phyloP scores from a whole-genome alignment of 2,329 filamentous ascomycete species.

The Ilyonectria destructans region DNA sequence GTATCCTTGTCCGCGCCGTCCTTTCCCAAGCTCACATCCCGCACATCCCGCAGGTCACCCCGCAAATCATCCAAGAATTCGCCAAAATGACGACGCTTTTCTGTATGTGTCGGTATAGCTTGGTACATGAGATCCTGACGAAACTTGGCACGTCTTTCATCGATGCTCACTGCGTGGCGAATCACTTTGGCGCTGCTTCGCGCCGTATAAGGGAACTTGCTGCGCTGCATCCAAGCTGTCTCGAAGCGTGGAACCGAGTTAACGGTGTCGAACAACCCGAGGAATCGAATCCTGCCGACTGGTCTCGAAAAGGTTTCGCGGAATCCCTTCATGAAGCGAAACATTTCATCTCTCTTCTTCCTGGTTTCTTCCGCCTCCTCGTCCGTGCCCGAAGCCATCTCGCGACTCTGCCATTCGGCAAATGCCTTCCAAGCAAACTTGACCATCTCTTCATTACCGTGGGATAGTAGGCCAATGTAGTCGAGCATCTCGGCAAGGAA shows the following conservation, averaged over 20 bases:
- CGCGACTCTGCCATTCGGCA: conserved; percentile 78
- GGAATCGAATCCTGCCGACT: conserved; percentile 80
- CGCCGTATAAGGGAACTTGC: conserved; percentile 81
- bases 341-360: conserved; percentile 70
- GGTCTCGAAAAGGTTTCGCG: conserved; percentile 86
- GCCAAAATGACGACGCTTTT: conserved; percentile 44
- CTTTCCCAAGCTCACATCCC: conserved; percentile 13
- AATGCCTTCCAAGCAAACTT: conserved; percentile 89
- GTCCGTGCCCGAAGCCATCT: conserved; percentile 61
- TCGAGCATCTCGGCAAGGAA: conserved; percentile 90
- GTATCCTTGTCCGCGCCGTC: not conserved
- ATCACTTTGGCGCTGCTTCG: conserved; percentile 73
- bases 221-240: conserved; percentile 82
- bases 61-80: conserved; percentile 46
- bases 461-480: conserved; percentile 83
- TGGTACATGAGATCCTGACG: conserved; percentile 79
- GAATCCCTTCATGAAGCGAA: conserved; percentile 84
- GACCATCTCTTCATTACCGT: conserved; percentile 90
- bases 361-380: conserved; percentile 61
- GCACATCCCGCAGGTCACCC: conserved; percentile 28
- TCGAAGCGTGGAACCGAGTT: conserved; percentile 87
- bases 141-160: conserved; percentile 81
- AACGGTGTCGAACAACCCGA: conserved; percentile 87
- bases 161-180: conserved; percentile 79
- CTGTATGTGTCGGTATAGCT: conserved; percentile 40